Evolutionary conservation across 1,284 basidiomycete genomes (phyloP).

Genomic region (Limonomyces culmigenus): DNA sequence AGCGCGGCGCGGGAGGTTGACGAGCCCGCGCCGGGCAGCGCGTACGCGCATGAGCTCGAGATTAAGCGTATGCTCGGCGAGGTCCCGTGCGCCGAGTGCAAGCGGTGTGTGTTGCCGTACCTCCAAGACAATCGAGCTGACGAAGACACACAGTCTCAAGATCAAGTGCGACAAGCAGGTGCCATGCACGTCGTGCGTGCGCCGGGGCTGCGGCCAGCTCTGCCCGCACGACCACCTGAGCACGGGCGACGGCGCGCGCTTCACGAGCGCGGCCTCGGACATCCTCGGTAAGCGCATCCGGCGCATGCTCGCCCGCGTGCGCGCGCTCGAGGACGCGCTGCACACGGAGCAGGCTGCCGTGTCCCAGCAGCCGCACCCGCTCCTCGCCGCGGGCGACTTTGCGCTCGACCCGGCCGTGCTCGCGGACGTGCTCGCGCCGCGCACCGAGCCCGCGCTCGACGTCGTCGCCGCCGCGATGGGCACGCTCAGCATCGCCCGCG

Average conservation of each 20-base stretch:
- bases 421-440: too few species aligned
- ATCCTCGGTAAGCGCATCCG: conserved; percentile 3
- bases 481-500: too few species aligned
- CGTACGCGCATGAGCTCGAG: conserved; percentile 9
- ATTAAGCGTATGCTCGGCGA: conserved; percentile 14
- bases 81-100: conserved; percentile 53
- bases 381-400: too few species aligned
- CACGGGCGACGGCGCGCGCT: conserved; percentile 49
- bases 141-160: conserved; percentile 30
- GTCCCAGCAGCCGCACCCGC: too few species aligned
- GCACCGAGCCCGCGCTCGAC: too few species aligned
- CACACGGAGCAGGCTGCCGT: too few species aligned
- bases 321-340: too few species aligned
- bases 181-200: conserved; percentile 51
- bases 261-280: background rate
- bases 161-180: conserved; percentile 66
- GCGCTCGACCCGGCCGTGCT: too few species aligned
- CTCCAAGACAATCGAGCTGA: conserved; percentile 19
- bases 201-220: conserved; percentile 46
- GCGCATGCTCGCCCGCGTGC: conserved; percentile 41
- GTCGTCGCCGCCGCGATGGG: too few species aligned
- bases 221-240: conserved; percentile 46
- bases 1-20: too few species aligned
- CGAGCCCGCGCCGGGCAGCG: too few species aligned
- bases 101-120: too few species aligned